phyloP scores from a whole-genome alignment of 2,329 filamentous ascomycete species.

The Ophiostoma quercus region DNA sequence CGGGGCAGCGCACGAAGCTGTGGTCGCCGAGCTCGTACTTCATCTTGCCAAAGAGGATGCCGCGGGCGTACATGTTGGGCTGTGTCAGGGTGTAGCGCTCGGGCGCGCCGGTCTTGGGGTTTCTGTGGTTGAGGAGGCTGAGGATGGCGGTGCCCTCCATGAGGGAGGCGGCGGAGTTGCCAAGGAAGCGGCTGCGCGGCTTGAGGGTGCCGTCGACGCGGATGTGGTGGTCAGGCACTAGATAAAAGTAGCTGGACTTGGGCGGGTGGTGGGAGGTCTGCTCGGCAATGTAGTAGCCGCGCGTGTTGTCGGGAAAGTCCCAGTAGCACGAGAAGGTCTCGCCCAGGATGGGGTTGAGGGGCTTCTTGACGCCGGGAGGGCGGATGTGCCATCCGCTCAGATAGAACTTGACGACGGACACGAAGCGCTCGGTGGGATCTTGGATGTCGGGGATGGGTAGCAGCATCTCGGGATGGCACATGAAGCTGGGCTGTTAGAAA shows the following conservation, averaged over 20 bases:
- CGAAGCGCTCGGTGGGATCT: constrained; percentile 82
- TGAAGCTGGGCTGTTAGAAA: constrained; percentile 62
- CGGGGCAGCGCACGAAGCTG: constrained; percentile 86
- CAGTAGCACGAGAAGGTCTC: constrained; percentile 95
- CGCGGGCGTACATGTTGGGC: constrained; percentile 97
- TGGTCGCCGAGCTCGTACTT: constrained; percentile 98
- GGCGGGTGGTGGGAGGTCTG: constrained; percentile 98
- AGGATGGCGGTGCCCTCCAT: constrained; percentile 96
- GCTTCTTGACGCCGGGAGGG: constrained; percentile 98
- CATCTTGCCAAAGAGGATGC: constrained; percentile 98
- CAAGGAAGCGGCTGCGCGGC: constrained; percentile 88
- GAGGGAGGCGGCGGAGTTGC: constrained; percentile 93
- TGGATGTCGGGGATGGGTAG: constrained; percentile 82
- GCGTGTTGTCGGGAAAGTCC: constrained; percentile 79
- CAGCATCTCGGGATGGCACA: constrained; percentile 96
- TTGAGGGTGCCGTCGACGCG: constrained; percentile 94
- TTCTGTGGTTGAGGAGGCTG: constrained; percentile 71
- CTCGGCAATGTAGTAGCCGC: constrained; percentile 92
- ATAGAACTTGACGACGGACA: constrained; percentile 96
- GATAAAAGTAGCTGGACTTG: constrained; percentile 98
- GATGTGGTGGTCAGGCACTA: constrained; percentile 89
- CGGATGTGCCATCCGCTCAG: constrained; percentile 98
- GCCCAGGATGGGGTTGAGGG: constrained; percentile 90
- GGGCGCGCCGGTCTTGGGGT: constrained; percentile 56
- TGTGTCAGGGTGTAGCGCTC: constrained; percentile 94